A percentile compares a stretch with the other conserved stretches of the same genome.
These are phyloP conservation scores for Butyriboletus loyo DNA, from an alignment of 768 basidiomycete species.

Conservation along the genomic window DNA sequence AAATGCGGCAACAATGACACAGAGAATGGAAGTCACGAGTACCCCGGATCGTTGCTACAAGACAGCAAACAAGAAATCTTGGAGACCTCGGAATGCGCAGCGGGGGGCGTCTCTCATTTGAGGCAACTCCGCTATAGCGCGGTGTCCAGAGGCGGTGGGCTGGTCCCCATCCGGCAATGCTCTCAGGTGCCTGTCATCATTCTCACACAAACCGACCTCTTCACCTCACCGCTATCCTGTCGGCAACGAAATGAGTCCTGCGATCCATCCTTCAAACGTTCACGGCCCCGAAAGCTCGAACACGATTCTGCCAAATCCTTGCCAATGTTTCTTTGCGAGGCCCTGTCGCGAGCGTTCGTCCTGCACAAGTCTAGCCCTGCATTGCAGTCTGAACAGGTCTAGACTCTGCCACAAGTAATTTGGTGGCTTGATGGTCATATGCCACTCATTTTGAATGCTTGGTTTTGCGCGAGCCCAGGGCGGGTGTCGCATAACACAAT, in stretches of 20 bases:
- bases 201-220: conserved; percentile 9
- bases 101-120: conserved; percentile 7
- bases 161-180: conserved; percentile 8
- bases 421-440: conserved; percentile 27
- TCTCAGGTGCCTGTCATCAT: conserved; percentile 7
- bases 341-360: neutral
- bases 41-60: conserved; percentile 25
- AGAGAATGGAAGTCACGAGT: conserved; percentile 23
- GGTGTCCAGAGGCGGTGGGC: conserved; percentile 10
- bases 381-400: conserved; percentile 1
- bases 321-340: neutral
- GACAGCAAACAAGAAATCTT: too few species aligned
- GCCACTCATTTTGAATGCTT: conserved; percentile 7
- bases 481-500: neutral
- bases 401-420: conserved; percentile 23
- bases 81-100: conserved; percentile 18
- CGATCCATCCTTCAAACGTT: conserved; percentile 8
- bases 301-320: neutral
- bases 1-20: conserved; percentile 3
- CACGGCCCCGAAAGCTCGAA: conserved; percentile 17
- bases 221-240: neutral
- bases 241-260: conserved; percentile 10
- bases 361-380: neutral
- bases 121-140: conserved; percentile 13
- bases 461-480: neutral